Evolutionary conservation across 2,329 filamentous ascomycete species (phyloP), one percentile per base, ranked within the genome.

Genomic region (Exophiala oligosperma): DNA sequence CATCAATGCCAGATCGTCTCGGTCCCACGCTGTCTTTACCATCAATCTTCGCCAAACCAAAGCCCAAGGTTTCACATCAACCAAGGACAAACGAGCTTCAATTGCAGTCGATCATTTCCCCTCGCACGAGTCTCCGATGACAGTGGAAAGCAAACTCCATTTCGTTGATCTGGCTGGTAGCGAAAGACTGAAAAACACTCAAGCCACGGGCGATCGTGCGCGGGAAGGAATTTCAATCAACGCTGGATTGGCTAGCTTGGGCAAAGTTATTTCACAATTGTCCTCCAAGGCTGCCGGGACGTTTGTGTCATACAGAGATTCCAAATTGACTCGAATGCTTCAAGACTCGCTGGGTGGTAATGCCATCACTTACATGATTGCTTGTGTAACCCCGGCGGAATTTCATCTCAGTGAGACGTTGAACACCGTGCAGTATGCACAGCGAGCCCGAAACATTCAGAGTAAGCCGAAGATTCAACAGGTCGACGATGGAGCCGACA

Each of bases 311-410:
- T 99, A 99, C 73, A 91, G 94, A 64, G 94, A 99, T 76, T 97
- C 94, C n/a, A 92, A 92, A 72, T 85, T 99, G 67, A 99, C 94
- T 9, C 88, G 94, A 59, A 81, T 99, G 24, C 84, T 99, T 17
- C 94, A 99, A 78, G 94, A 99, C 74, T 99, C 94, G 0, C 81
- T 99, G 4, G 94, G 94, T 57, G 94, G 94, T 3, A 97, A 96
- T 71, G 94, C 94, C 37, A 96, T 97, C 71, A 99, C 94, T 0
- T 99, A 97, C 77, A 97, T 99, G 94, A 94, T 99, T 76, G 94
- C 94, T 7, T 99, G 94, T 75, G 92, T 99, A 29, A 99, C 93
- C 1, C 93, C 92, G 0, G 91, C 93, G 12, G 92, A 97, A 72
- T 99, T 99, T 71, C 94, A 99, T 72, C 80, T 99, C 46, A 97